phyloP scores from a whole-genome alignment of 139 green algal species.

The Chlorella sorokiniana region DNA sequence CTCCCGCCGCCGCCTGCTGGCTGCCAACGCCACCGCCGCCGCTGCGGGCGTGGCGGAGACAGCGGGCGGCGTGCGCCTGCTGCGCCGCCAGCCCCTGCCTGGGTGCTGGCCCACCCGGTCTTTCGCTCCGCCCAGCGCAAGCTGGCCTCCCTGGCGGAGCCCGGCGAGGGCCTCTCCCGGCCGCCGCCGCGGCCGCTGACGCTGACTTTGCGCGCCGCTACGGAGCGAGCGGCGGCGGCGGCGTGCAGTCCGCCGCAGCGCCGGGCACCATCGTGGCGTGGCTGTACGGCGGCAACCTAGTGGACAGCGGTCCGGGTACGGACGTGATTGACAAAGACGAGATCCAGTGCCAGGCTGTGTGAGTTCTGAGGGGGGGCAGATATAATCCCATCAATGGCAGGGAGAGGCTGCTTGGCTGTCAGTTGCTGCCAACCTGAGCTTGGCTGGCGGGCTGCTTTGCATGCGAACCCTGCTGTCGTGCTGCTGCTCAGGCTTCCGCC shows the following conservation, averaged over 20 bases:
- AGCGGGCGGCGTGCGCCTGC: neutral
- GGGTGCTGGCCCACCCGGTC: neutral
- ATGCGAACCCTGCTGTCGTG: too few species aligned
- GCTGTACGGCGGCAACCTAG: constrained; percentile 6
- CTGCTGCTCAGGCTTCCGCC: too few species aligned
- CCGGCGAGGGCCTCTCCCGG: neutral
- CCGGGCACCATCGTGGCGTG: neutral
- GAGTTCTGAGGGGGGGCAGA: neutral
- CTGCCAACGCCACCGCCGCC: neutral
- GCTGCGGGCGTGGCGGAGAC: neutral
- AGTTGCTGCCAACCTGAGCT: too few species aligned
- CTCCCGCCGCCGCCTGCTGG: neutral
- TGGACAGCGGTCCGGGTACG: neutral
- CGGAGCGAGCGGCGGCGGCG: neutral
- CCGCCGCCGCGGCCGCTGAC: neutral
- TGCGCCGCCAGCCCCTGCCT: neutral
- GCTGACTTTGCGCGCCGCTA: neutral
- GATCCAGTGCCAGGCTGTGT: neutral
- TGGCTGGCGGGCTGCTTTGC: too few species aligned
- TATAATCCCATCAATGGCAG: too few species aligned
- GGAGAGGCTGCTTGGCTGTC: too few species aligned
- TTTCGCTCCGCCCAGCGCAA: neutral
- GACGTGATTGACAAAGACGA: constrained; percentile 1
- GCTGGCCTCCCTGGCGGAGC: neutral
- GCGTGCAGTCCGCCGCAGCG: neutral